Evolutionary conservation across 2,329 filamentous ascomycete genomes (phyloP).

Genomic region (Orbilia blumenaviensis): DNA sequence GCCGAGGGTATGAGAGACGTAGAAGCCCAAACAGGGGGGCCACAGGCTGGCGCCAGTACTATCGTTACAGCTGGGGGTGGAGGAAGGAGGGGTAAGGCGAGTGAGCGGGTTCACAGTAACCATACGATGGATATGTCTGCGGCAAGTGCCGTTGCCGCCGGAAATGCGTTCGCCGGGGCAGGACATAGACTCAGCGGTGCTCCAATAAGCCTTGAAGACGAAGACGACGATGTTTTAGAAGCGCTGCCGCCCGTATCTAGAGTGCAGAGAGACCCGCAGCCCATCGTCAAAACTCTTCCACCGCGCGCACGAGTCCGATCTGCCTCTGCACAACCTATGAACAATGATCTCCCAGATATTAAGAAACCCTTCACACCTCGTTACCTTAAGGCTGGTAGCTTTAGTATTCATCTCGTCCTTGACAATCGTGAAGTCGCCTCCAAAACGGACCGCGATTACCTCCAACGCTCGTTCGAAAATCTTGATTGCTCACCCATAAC

Average conservation of each 20-base stretch:
- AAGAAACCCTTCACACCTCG: slow-evolving; percentile 68
- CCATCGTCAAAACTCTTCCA: slow-evolving; percentile 2
- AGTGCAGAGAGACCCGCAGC: not conserved
- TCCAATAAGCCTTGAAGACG: not conserved
- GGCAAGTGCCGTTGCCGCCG: slow-evolving; percentile 19
- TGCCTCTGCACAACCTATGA: slow-evolving; percentile 46
- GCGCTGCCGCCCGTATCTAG: slow-evolving; percentile 2
- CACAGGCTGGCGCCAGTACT: slow-evolving; percentile 4
- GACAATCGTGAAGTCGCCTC: slow-evolving; percentile 79
- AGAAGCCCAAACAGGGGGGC: slow-evolving; percentile 28
- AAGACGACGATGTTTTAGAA: slow-evolving; percentile 45
- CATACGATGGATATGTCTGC: slow-evolving; percentile 19
- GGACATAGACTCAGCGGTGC: not conserved
- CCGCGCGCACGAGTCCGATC: slow-evolving; percentile 14
- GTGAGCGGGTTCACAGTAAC: not conserved
- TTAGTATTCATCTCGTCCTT: slow-evolving; percentile 76
- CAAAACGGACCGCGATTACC: slow-evolving; percentile 76
- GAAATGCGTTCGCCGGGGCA: slow-evolving; percentile 3
- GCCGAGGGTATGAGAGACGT: slow-evolving; percentile 70
- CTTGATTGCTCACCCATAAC: slow-evolving; percentile 73
- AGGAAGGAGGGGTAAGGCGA: slow-evolving; percentile 1
- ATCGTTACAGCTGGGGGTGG: slow-evolving; percentile 4
- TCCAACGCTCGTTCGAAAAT: slow-evolving; percentile 75
- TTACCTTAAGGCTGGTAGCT: slow-evolving; percentile 70
- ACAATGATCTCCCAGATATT: slow-evolving; percentile 33